Conservation (phyloP, 78 protist species). For the Guillardia theta region DNA sequence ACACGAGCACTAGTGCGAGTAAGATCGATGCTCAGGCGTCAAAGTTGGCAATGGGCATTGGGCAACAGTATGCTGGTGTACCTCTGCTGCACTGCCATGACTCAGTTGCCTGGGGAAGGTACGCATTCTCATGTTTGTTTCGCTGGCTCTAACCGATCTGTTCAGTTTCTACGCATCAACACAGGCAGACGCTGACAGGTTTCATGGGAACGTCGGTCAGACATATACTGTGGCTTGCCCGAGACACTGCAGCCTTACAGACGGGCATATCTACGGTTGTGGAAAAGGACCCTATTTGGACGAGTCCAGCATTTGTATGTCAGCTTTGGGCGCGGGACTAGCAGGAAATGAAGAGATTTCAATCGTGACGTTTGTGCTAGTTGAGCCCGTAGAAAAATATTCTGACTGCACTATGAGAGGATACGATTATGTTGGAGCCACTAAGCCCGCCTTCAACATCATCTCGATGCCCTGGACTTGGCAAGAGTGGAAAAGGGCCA, state of each 20-base stretch:
- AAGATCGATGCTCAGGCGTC: no score
- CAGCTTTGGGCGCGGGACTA: background rate
- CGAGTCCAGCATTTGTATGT: background rate
- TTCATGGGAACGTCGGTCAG: background rate
- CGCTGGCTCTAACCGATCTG: no score
- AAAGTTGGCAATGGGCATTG: no score
- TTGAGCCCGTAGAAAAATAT: background rate
- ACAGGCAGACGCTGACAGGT: no score
- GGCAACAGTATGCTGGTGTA: no score
- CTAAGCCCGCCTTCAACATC: background rate
- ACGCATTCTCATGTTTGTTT: no score
- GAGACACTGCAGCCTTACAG: background rate
- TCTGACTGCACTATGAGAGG: background rate
- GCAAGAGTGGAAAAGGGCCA: background rate
- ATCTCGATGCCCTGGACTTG: background rate
- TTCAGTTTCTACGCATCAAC: no score
- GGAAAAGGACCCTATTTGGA: background rate
- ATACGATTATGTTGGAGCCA: background rate
- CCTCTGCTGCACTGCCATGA: no score
- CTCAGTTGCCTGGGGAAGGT: no score
- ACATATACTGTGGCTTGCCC: background rate
- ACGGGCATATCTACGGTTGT: background rate
- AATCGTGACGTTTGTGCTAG: background rate
- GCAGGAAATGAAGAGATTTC: background rate
- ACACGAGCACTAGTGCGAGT: no score